Evolutionary conservation across 2,329 filamentous ascomycete genomes (phyloP), one percentile per base, ranked within the genome.

Genomic region (Penicillium sp.): DNA sequence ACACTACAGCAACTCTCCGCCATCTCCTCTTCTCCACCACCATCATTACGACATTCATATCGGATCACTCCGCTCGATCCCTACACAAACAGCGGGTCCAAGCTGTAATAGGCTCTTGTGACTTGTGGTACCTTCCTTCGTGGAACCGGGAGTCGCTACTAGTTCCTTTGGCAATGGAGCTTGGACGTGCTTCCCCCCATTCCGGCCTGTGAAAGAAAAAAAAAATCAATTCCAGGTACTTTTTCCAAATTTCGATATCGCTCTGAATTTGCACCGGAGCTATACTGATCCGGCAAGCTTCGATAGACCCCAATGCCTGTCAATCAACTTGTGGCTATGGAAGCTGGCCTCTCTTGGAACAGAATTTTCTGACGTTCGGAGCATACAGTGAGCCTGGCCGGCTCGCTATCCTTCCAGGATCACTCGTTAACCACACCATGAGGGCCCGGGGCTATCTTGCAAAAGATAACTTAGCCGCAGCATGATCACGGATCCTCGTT

Each of bases 111-210:
- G 31, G 41, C 39, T 38, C 41, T 57, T 59, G 56, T 61, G 56
- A 54, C 49, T 53, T 64, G 63, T 66, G 59, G 54, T 57, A 62
- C 62, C 58, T 64, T 42, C 25, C 31, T 47, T 52, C 37, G 62
- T 63, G 63, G 49, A 66, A 64, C 63, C 60, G 48, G 54, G 38
- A 63, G 48, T n/a, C 11, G 28, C 37, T 51, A 25, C 35, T 61
- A 53, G 53, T 62, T 54, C 48, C 49, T 63, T 64, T 60, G 45
- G 6, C 55, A 62, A 61, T 56, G 50, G 22, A 61, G 59, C 57
- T 63, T 39, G 45, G 59, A 54, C 49, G 37, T 41, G 20, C 31
- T 50, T 41, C n/a, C 15, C 50, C 50, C 41, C 35, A 56, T 62
- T 45, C 50, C 56, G 54, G 60, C 61, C 35, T 37, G 47, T 42